These are phyloP conservation scores for Pachysandra terminalis DNA, from an alignment of 164 flowering plant species.

Conservation along the genomic window DNA sequence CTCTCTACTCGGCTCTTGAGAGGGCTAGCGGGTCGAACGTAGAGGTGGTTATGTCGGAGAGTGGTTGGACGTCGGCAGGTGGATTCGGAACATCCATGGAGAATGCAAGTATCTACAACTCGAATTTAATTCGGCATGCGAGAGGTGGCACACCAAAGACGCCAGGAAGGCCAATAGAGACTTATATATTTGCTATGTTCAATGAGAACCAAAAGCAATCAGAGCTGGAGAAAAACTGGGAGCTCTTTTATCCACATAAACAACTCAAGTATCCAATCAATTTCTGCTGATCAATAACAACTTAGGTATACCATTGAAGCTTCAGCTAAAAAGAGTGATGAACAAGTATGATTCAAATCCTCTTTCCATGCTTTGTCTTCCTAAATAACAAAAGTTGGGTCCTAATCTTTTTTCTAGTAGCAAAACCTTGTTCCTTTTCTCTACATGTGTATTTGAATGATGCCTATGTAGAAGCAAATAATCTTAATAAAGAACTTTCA, in stretches of 20 bases:
- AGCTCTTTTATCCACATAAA: neutral
- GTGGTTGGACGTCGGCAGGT: constrained; percentile 12
- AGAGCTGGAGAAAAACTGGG: neutral
- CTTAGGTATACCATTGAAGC: no score
- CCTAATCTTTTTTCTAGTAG: no score
- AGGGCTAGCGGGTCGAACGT: neutral
- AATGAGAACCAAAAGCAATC: neutral
- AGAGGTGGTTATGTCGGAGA: constrained; percentile 8
- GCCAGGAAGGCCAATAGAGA: constrained; percentile 4
- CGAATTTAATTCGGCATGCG: constrained; percentile 9
- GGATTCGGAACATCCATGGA: neutral
- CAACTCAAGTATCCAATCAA: constrained; percentile 3
- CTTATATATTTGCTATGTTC: constrained; percentile 5
- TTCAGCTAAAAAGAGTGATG: neutral
- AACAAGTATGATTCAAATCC: neutral
- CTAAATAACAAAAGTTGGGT: no score
- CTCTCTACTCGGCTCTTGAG: constrained; percentile 26
- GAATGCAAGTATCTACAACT: constrained; percentile 2
- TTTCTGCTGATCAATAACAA: neutral
- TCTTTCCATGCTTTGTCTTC: no score
- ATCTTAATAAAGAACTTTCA: no score
- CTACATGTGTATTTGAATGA: no score
- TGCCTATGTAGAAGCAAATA: no score
- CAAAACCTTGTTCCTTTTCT: no score
- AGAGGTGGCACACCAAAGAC: constrained; percentile 7